Evolutionary conservation across 129 eudicot species (phyloP).

Genomic region (Pulicaria dysenterica): DNA sequence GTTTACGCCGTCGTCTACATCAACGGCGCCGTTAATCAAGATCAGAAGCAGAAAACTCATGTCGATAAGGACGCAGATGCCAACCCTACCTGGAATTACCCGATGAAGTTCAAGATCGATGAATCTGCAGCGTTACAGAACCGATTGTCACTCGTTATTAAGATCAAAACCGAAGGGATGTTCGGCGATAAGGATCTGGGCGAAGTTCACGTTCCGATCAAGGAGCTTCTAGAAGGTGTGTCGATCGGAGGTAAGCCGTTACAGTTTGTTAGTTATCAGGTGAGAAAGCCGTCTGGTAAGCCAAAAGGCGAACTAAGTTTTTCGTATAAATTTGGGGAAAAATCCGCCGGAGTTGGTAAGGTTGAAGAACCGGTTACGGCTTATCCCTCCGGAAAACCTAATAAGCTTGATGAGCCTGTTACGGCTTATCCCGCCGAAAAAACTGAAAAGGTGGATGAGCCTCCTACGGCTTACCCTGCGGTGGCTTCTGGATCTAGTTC

Average conservation of each 20-base stretch:
- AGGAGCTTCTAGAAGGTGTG: slow-evolving; percentile 38
- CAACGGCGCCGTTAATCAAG: slow-evolving; percentile 42
- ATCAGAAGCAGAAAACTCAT: slow-evolving; percentile 50
- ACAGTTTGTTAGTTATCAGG: slow-evolving; percentile 58
- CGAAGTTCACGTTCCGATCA: slow-evolving; percentile 60
- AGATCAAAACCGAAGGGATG: slow-evolving; percentile 50
- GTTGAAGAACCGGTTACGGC: slow-evolving; percentile 16
- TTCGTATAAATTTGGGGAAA: slow-evolving; percentile 49
- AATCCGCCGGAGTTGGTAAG: slow-evolving; percentile 2
- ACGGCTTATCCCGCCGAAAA: slow-evolving; percentile 26
- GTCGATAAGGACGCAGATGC: slow-evolving; percentile 55
- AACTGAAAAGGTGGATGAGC: slow-evolving; percentile 33
- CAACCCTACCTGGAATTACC: slow-evolving; percentile 64
- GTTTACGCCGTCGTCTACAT: slow-evolving; percentile 60
- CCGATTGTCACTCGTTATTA: slow-evolving; percentile 43
- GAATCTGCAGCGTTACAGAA: slow-evolving; percentile 45
- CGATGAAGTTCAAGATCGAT: slow-evolving; percentile 51
- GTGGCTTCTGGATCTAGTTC: slow-evolving; percentile 38
- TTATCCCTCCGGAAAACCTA: slow-evolving; percentile 17
- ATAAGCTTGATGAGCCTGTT: slow-evolving; percentile 24
- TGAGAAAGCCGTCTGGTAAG: slow-evolving; percentile 61
- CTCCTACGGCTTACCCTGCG: slow-evolving; percentile 41
- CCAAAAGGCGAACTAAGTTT: slow-evolving; percentile 61
- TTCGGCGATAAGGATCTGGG: slow-evolving; percentile 73
- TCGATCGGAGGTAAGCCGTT: slow-evolving; percentile 24